Conservation (phyloP, 352 stramenopile species). For the Phytophthora sansomeana region DNA sequence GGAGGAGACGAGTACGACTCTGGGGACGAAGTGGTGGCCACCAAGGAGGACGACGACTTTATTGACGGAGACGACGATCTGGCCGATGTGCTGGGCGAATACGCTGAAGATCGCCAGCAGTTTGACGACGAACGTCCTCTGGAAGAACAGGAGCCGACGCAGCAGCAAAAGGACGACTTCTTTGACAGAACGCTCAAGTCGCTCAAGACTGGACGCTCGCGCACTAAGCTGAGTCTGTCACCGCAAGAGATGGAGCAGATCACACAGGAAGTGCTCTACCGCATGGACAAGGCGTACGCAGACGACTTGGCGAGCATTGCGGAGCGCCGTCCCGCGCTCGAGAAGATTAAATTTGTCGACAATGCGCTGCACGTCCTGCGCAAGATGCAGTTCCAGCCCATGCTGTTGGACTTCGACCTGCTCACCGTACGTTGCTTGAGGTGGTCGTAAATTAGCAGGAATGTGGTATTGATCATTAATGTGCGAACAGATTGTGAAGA, state of each 20-base stretch:
- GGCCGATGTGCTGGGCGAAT: constrained; percentile 82
- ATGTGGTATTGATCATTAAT: neutral
- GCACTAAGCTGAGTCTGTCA: constrained; percentile 82
- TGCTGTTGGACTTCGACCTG: constrained; percentile 88
- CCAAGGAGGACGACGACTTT: constrained; percentile 88
- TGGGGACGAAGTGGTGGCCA: constrained; percentile 74
- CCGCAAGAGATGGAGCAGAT: constrained; percentile 89
- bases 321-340: constrained; percentile 65
- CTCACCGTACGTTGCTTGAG: constrained; percentile 61
- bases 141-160: constrained; percentile 36
- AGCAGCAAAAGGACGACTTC: constrained; percentile 69
- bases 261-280: constrained; percentile 88
- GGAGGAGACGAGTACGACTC: constrained; percentile 87
- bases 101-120: constrained; percentile 74
- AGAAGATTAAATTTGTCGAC: constrained; percentile 89
- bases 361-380: constrained; percentile 73
- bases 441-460: neutral
- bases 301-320: constrained; percentile 79
- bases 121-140: constrained; percentile 88
- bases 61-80: constrained; percentile 91
- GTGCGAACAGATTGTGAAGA: constrained; percentile 81
- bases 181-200: constrained; percentile 87
- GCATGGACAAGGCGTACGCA: constrained; percentile 88
- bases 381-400: constrained; percentile 89
- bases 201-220: constrained; percentile 81